A percentile compares a stretch with the other conserved stretches of the same genome.
Evolutionary conservation across 768 basidiomycete genomes (phyloP).

Genomic region (Russula foetens): DNA sequence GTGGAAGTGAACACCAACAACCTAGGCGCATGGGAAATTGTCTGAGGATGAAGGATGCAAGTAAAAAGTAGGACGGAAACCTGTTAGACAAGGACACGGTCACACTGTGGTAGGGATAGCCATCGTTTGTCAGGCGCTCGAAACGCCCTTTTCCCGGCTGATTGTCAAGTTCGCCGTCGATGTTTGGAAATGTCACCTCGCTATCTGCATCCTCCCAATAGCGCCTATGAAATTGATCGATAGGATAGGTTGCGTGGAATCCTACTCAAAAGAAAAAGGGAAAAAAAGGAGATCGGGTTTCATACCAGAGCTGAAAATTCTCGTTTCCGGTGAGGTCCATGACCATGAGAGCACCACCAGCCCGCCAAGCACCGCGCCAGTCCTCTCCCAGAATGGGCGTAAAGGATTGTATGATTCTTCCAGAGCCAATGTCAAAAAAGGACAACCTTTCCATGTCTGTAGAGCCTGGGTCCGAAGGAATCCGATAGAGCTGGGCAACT

Average conservation of each 20-base stretch:
- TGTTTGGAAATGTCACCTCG: constrained; percentile 25
- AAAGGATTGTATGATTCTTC: constrained; percentile 30
- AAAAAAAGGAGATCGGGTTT: neutral
- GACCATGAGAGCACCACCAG: constrained; percentile 31
- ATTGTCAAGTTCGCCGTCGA: constrained; percentile 34
- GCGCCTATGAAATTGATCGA: constrained; percentile 24
- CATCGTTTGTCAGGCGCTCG: constrained; percentile 36
- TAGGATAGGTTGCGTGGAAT: no score
- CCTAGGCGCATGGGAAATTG: constrained; percentile 15
- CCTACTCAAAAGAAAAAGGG: neutral
- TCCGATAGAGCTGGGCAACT: constrained; percentile 31
- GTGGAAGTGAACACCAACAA: constrained; percentile 35
- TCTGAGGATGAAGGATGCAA: neutral
- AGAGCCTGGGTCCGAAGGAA: constrained; percentile 25
- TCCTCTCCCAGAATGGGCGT: constrained; percentile 32
- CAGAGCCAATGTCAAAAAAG: constrained; percentile 33
- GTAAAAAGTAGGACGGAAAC: no score
- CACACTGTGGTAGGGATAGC: constrained; percentile 27
- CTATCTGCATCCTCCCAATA: constrained; percentile 34
- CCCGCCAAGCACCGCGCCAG: constrained; percentile 32
- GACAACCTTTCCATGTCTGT: constrained; percentile 31
- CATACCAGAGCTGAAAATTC: constrained; percentile 35
- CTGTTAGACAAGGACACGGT: constrained; percentile 22
- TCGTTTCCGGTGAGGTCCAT: constrained; percentile 37
- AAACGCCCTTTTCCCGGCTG: constrained; percentile 33